These are phyloP conservation scores for Linderniella brevidens DNA, from an alignment of 257 asterid genomes.

Conservation along the genomic window DNA sequence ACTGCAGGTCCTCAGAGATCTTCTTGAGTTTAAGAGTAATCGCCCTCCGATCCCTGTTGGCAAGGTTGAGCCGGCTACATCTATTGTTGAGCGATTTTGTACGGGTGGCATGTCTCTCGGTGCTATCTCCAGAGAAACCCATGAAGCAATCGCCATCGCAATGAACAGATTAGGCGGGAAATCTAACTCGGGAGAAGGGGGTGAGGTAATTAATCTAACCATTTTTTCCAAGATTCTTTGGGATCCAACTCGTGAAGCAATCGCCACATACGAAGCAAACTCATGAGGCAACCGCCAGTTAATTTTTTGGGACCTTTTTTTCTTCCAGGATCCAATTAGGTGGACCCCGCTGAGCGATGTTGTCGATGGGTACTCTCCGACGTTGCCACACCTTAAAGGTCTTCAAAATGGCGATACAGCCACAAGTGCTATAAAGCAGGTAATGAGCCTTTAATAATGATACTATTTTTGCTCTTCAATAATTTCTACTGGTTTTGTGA, in stretches of 20 bases:
- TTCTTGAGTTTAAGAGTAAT: slow-evolving; percentile 70
- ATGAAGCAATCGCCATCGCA: slow-evolving; percentile 97
- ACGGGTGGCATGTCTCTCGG: slow-evolving; percentile 99
- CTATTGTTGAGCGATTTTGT: slow-evolving; percentile 89
- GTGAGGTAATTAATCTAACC: slow-evolving; percentile 50
- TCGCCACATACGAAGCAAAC: too few relatives aligned
- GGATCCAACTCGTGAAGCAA: too few relatives aligned
- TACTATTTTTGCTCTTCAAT: neutral
- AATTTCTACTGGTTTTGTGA: neutral
- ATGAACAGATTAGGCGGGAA: slow-evolving; percentile 96
- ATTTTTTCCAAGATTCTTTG: too few relatives aligned
- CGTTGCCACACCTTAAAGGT: slow-evolving; percentile 96
- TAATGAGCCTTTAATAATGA: slow-evolving; percentile 9
- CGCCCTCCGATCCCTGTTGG: slow-evolving; percentile 91
- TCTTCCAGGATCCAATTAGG: slow-evolving; percentile 83
- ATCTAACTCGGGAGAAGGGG: slow-evolving; percentile 99
- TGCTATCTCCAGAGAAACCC: slow-evolving; percentile 98
- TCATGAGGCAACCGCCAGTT: too few relatives aligned
- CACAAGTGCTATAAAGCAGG: slow-evolving; percentile 99
- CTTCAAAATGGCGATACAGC: slow-evolving; percentile 99
- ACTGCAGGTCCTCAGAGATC: slow-evolving; percentile 91
- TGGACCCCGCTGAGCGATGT: slow-evolving; percentile 98
- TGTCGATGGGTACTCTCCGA: slow-evolving; percentile 94
- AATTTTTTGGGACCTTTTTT: slow-evolving; percentile 4
- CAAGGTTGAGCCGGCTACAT: slow-evolving; percentile 79